Conservation (phyloP, 345 rosid genomes). For the Eucalyptus melliodora region DNA sequence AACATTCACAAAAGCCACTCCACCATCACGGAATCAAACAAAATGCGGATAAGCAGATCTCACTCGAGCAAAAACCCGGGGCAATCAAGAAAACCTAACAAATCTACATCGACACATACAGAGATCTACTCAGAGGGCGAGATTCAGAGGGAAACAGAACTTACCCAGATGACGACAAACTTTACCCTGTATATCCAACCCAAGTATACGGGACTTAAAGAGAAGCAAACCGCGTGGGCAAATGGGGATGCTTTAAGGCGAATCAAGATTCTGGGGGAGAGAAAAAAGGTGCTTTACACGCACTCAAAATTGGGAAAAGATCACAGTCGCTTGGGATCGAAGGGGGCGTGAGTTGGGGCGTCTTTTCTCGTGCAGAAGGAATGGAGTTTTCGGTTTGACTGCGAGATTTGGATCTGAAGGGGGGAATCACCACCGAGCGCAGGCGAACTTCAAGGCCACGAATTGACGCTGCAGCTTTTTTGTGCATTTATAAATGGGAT, state of each 20-base stretch:
- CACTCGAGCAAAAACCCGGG: background rate
- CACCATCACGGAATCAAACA: background rate
- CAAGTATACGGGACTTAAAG: background rate
- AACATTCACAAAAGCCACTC: background rate
- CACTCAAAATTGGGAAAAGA: background rate
- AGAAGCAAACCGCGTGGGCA: background rate
- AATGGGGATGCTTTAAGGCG: background rate
- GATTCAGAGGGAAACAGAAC: background rate
- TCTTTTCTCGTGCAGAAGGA: background rate
- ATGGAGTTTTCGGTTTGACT: background rate
- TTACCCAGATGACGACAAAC: background rate
- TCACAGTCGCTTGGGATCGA: background rate
- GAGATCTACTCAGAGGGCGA: background rate
- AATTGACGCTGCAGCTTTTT: background rate
- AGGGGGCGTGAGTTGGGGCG: background rate
- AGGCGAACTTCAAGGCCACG: background rate
- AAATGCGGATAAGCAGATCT: background rate
- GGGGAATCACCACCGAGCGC: background rate
- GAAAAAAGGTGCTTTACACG: background rate
- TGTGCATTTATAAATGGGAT: background rate
- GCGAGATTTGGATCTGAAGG: background rate
- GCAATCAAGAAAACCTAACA: background rate
- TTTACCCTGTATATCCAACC: background rate
- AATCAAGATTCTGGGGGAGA: background rate
- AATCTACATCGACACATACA: background rate